Base-by-base conservation (phyloP, 345 rosid genomes). In the Chamaenerion angustifolium region DNA sequence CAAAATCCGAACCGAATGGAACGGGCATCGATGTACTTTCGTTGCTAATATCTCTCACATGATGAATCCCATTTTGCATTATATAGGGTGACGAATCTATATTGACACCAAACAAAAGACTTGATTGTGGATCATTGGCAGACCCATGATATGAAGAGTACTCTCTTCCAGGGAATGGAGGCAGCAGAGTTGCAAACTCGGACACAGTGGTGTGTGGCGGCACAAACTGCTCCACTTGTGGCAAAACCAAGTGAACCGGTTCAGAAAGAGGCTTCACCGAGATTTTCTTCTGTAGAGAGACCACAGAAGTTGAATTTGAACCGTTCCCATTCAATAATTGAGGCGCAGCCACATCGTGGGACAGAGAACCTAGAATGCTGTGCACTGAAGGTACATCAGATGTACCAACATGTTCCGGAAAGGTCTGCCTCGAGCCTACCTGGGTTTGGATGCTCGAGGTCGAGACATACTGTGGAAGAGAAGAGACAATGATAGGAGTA, bases 131-230 rank as follows among this genome's bases (percentile, higher is more conserved):
- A 61, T 70, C 76, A 18, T 62, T 56, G 23, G 68, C 58, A 42
- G 14, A 40, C 16, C 64, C 76, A 35, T 62, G 67, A 47, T 51
- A 64, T 46, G 73, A 48, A 37, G 73, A 55, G 46, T 59, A 70
- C 49, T 68, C 76, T 49, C 69, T 71, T 35, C 73, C 79, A 48
- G 76, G 70, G 55, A 67, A 74, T 17, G 79, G 67, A 56, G 76
- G 61, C 40, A 74, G 49, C 56, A 59, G 62, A 54, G 43, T 59
- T 41, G 73, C 62, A 42, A 67, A 63, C 55, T 67, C 68, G 42
- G 79, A 69, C n/a, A 57, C 66, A 19, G 19, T 50, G 45, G 71
- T 49, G 43, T 70, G 64, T 17, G 61, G 42, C 43, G 71, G 45
- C 25, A 60, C 71, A 23, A 64, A 46, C 43, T 61, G 78, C 31